Conservation (phyloP, 805 yeast genomes). For the Suhomyces emberorum region DNA sequence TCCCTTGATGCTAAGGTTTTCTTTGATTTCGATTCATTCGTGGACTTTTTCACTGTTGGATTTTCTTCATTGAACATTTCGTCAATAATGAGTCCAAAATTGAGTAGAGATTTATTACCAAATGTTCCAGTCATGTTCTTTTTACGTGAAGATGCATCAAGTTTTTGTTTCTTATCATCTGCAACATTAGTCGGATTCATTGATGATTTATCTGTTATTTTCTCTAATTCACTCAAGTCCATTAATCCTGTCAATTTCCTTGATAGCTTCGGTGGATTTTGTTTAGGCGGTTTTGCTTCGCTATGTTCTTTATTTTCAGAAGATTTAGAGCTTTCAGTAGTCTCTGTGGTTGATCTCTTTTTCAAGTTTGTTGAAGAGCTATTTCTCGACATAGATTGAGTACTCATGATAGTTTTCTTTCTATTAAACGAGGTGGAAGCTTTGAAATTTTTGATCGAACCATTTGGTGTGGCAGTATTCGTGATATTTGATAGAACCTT, state of each 20-base stretch:
- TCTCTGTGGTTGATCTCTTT: background rate
- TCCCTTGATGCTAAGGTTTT: constrained; percentile 10
- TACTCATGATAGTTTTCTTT: constrained; percentile 28
- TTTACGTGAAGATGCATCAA: constrained; percentile 2
- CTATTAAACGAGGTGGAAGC: constrained; percentile 40
- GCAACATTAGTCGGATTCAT: background rate
- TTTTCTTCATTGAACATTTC: constrained; percentile 26
- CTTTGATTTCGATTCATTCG: background rate
- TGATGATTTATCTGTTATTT: constrained; percentile 2
- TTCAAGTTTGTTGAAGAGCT: constrained; percentile 1
- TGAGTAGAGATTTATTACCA: constrained; percentile 22
- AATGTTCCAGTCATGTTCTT: constrained; percentile 5
- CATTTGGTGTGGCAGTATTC: constrained; percentile 22
- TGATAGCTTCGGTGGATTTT: constrained; percentile 16
- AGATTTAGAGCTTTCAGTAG: constrained; percentile 9
- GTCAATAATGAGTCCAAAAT: constrained; percentile 31
- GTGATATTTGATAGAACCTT: constrained; percentile 33
- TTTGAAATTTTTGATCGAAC: constrained; percentile 22
- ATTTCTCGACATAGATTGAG: constrained; percentile 12
- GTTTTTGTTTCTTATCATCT: background rate
- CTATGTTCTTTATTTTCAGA: constrained; percentile 9
- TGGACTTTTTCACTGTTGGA: constrained; percentile 1
- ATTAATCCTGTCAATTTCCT: constrained; percentile 16
- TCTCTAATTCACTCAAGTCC: constrained; percentile 16
- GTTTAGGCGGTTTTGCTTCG: constrained; percentile 16